Percentiles rank a stretch among this genome's conserved stretches.
Conservation (phyloP, 2,329 filamentous ascomycete genomes). For the Cordyceps cateniannulata region DNA sequence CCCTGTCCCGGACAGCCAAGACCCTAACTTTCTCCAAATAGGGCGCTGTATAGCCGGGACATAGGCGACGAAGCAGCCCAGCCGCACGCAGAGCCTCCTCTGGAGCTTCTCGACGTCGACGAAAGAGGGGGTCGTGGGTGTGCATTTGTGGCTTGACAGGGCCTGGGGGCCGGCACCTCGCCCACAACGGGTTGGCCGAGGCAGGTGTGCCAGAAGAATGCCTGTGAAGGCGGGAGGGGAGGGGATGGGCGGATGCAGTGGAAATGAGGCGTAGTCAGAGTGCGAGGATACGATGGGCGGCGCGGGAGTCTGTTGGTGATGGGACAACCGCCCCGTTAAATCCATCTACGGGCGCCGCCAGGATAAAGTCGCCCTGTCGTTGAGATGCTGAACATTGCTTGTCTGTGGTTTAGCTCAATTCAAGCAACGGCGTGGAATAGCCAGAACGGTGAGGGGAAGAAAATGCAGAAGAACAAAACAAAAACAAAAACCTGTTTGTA, state of each 20-base stretch:
- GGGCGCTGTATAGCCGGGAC: no score
- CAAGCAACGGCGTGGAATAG: no score
- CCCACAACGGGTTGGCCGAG: background rate
- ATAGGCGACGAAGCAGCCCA: no score
- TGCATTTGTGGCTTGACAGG: background rate
- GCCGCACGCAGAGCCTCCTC: no score
- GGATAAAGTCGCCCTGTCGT: background rate
- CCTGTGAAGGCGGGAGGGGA: background rate
- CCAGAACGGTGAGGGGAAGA: no score
- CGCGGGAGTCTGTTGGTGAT: background rate
- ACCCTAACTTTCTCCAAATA: background rate
- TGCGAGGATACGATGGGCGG: conserved; percentile 8
- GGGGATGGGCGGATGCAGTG: no score
- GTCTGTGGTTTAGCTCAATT: no score
- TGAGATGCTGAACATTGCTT: background rate
- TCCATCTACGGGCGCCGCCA: background rate
- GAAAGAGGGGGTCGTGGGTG: background rate
- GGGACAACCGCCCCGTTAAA: background rate
- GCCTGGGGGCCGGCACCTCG: background rate
- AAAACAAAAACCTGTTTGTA: no score
- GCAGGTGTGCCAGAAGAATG: background rate
- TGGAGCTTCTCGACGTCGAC: background rate
- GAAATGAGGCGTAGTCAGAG: background rate
- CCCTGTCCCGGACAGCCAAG: no score
- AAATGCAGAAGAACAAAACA: no score